A percentile compares a stretch with the other conserved stretches of the same genome.
Evolutionary conservation across 78 protist species (phyloP).

Genomic region (Cavenderia fasciculata): DNA sequence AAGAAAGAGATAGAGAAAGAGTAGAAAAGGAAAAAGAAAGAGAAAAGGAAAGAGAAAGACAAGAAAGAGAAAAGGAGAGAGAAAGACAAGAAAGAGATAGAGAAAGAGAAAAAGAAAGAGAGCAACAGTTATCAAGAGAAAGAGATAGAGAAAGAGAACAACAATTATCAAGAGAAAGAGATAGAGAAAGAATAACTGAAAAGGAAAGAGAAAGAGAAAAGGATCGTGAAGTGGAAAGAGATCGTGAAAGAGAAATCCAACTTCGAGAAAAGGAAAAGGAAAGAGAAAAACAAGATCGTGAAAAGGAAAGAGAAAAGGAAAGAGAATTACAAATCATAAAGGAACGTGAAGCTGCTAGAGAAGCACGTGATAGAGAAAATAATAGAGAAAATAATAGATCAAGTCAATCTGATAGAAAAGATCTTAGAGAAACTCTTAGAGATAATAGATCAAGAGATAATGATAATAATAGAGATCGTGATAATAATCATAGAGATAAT

Average conservation of each 20-base stretch:
- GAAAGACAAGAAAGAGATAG: slow-evolving; percentile 23
- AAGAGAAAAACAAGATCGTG: not conserved
- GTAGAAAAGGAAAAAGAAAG: not conserved
- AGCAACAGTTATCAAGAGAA: too few species aligned
- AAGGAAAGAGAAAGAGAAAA: not conserved
- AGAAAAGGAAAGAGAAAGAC: not conserved
- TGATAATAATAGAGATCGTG: too few species aligned
- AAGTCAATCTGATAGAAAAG: not conserved
- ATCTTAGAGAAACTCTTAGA: not conserved
- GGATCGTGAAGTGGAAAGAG: not conserved
- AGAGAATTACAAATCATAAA: not conserved
- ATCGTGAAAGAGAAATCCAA: not conserved
- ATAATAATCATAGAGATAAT: too few species aligned
- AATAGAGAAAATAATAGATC: not conserved
- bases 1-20: slow-evolving; percentile 12
- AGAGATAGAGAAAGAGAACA: not conserved
- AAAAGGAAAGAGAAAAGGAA: not conserved
- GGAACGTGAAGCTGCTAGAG: not conserved
- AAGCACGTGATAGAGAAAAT: not conserved
- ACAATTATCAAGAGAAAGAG: not conserved
- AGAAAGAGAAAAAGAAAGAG: not conserved
- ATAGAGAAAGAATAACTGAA: not conserved
- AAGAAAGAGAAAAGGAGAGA: not conserved
- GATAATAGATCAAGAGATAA: not conserved
- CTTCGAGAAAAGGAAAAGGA: not conserved